phyloP scores from a whole-genome alignment of 2,329 filamentous ascomycete species.

The Chrysoporthe cubensis region DNA sequence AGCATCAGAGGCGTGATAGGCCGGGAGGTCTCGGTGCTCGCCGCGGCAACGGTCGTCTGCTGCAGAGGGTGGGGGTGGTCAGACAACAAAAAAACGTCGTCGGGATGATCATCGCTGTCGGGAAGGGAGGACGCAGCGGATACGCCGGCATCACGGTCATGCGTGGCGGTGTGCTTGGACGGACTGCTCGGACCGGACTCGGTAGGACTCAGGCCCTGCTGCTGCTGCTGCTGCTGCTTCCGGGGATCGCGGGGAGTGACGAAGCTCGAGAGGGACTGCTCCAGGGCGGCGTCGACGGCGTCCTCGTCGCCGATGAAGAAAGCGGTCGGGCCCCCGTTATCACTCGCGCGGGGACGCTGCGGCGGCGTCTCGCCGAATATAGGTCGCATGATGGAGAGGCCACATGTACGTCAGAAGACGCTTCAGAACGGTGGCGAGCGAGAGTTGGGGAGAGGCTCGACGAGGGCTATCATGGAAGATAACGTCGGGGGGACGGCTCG shows the following conservation, averaged over 20 bases:
- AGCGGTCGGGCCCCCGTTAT: conserved; percentile 39
- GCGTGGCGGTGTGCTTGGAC: conserved; percentile 18
- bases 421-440: conserved; percentile 9
- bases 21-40: conserved; percentile 39
- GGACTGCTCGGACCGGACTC: conserved; percentile 19
- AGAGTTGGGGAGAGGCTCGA: conserved; percentile 3
- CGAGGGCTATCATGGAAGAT: conserved; percentile 20
- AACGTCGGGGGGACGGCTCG: neutral
- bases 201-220: conserved; percentile 5
- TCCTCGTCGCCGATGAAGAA: conserved; percentile 54
- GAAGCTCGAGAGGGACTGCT: conserved; percentile 35
- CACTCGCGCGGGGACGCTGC: conserved; percentile 44
- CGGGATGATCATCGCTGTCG: conserved; percentile 19
- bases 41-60: conserved; percentile 21
- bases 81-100: conserved; percentile 27
- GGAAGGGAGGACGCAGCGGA: conserved; percentile 11
- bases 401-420: conserved; percentile 26
- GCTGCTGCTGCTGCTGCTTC: conserved; percentile 36
- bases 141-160: conserved; percentile 24
- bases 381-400: conserved; percentile 45
- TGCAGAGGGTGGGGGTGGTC: conserved; percentile 17
- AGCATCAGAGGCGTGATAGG: conserved; percentile 52
- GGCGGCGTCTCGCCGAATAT: conserved; percentile 49
- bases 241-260: conserved; percentile 39
- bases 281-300: conserved; percentile 47